Evolutionary conservation across 2,329 filamentous ascomycete species (phyloP).

Genomic region (Botrytis sinoallii): DNA sequence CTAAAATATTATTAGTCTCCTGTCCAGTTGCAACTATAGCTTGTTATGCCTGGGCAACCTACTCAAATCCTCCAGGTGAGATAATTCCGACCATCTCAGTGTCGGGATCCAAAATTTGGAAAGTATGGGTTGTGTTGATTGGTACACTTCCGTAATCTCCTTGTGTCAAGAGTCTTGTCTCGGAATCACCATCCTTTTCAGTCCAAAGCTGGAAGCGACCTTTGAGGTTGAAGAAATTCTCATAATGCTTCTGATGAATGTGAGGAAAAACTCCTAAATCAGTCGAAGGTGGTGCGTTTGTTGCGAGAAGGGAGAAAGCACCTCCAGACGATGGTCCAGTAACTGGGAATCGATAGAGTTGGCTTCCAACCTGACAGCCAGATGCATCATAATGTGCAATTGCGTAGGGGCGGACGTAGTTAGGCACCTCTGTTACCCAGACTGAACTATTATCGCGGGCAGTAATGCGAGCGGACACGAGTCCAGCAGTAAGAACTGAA

Average conservation of each 20-base stretch:
- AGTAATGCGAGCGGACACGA: background rate
- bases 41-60: constrained; percentile 22
- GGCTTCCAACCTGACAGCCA: constrained; percentile 36
- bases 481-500: constrained; percentile 1
- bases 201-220: constrained; percentile 48
- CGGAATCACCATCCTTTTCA: constrained; percentile 32
- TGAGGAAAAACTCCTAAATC: constrained; percentile 41
- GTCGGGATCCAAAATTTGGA: constrained; percentile 47
- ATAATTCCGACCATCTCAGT: constrained; percentile 48
- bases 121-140: constrained; percentile 47
- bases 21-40: background rate
- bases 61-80: constrained; percentile 48
- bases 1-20: constrained; percentile 21
- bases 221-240: constrained; percentile 43
- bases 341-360: constrained; percentile 44
- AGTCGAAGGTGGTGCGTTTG: constrained; percentile 41
- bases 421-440: constrained; percentile 29
- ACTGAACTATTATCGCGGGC: constrained; percentile 18
- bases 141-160: constrained; percentile 48
- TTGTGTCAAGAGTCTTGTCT: constrained; percentile 42
- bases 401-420: constrained; percentile 29
- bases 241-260: constrained; percentile 43
- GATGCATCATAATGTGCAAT: constrained; percentile 32
- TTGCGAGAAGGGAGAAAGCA: constrained; percentile 46
- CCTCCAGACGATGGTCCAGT: constrained; percentile 45